phyloP scores from a whole-genome alignment of 75 land plant genomes.

The Azolla pinnata region DNA sequence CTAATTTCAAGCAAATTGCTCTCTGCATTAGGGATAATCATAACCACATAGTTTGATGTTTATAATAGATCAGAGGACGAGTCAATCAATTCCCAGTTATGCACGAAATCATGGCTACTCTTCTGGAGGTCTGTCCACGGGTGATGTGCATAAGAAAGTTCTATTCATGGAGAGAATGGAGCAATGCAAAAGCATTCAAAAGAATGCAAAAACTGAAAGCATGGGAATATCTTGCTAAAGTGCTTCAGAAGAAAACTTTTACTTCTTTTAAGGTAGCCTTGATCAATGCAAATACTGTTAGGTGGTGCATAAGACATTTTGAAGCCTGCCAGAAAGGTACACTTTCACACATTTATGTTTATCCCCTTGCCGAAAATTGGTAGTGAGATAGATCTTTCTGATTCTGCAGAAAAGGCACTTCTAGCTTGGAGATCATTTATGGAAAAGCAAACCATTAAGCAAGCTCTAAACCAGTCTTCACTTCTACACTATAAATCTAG shows the following conservation, averaged over 20 bases:
- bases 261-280: not conserved
- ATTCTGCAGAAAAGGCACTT: not conserved
- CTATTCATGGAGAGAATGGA: slow-evolving; percentile 2
- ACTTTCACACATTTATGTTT: not conserved
- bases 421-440: not conserved
- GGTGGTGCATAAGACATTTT: not conserved
- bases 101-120: not conserved
- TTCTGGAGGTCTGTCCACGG: not conserved
- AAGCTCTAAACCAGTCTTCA: not conserved
- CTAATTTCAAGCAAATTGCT: too few species aligned
- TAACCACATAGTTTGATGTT: too few species aligned
- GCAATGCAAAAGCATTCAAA: not conserved
- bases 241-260: not conserved
- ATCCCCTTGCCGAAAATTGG: too few species aligned
- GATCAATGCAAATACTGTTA: not conserved
- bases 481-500: not conserved
- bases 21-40: too few species aligned
- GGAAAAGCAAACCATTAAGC: not conserved
- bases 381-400: too few species aligned
- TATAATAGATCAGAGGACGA: not conserved
- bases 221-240: slow-evolving; percentile 1
- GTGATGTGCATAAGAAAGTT: not conserved
- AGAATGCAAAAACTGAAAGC: not conserved
- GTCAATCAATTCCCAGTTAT: not conserved
- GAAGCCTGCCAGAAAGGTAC: not conserved